Evolutionary conservation across 768 basidiomycete genomes (phyloP).

Genomic region (Russula virescens): DNA sequence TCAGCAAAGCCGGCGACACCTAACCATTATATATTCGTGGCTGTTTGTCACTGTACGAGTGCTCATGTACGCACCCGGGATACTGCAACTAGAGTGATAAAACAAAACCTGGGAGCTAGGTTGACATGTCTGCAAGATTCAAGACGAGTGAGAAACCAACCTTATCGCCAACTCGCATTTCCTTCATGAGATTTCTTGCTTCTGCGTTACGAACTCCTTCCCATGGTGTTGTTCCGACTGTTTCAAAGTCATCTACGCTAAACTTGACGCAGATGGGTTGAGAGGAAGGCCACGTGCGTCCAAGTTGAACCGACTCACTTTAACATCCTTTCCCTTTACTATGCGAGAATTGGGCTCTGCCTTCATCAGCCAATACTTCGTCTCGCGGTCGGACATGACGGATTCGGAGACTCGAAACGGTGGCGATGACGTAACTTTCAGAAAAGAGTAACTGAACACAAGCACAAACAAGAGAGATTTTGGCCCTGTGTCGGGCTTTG

Average conservation of each 20-base stretch:
- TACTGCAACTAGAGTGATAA: constrained; percentile 85
- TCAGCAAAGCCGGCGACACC: constrained; percentile 77
- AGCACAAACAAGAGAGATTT: constrained; percentile 13
- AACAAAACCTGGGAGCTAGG: constrained; percentile 55
- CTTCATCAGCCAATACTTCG: constrained; percentile 66
- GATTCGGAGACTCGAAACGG: neutral
- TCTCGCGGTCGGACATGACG: neutral
- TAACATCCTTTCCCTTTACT: constrained; percentile 84
- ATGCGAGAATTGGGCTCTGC: constrained; percentile 81
- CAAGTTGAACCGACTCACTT: constrained; percentile 44
- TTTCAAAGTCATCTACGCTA: constrained; percentile 81
- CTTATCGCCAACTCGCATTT: constrained; percentile 72
- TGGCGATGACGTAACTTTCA: constrained; percentile 12
- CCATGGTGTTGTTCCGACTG: constrained; percentile 65
- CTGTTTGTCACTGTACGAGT: neutral
- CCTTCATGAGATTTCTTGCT: constrained; percentile 77
- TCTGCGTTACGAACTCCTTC: constrained; percentile 85
- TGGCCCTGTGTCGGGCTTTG: neutral
- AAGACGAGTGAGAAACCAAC: constrained; percentile 33
- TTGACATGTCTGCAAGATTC: neutral
- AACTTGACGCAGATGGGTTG: constrained; percentile 40
- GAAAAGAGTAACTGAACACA: constrained; percentile 3
- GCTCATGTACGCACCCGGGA: constrained; percentile 49
- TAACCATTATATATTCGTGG: constrained; percentile 25
- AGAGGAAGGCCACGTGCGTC: neutral